phyloP scores from a whole-genome alignment of 345 rosid species.

The Pistacia integerrima region DNA sequence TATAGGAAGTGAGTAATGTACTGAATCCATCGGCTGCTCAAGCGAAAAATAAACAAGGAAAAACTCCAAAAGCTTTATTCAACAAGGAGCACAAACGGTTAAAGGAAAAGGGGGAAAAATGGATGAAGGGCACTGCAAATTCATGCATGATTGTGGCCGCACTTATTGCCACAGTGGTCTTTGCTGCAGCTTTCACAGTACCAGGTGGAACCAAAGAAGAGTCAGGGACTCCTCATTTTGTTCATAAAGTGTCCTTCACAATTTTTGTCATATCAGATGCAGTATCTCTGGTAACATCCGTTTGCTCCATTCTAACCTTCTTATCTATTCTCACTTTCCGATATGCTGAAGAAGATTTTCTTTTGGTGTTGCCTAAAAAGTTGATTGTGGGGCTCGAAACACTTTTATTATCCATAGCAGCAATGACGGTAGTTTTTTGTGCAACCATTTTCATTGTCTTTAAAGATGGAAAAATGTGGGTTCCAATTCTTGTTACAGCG shows the following conservation, averaged over 20 bases:
- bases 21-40: background rate
- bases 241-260: slow-evolving; percentile 1
- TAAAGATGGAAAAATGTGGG: background rate
- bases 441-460: background rate
- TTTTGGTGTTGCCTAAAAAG: background rate
- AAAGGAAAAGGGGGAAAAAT: background rate
- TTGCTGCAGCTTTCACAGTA: slow-evolving; percentile 13
- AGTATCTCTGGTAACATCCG: background rate
- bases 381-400: background rate
- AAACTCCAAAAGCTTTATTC: slow-evolving; percentile 10
- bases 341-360: background rate
- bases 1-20: slow-evolving; percentile 9
- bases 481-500: background rate
- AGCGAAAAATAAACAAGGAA: background rate
- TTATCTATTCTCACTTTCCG: slow-evolving; percentile 14
- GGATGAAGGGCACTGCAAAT: slow-evolving; percentile 1
- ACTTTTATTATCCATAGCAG: slow-evolving; percentile 6
- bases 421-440: slow-evolving; percentile 11
- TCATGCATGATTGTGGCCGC: slow-evolving; percentile 18
- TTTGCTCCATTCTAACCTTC: background rate
- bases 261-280: slow-evolving; percentile 15
- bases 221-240: background rate
- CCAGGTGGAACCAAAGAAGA: slow-evolving; percentile 17
- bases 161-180: slow-evolving; percentile 7
- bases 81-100: background rate